These are phyloP conservation scores for Hortaea werneckii DNA, from an alignment of 2,329 filamentous ascomycete genomes.

Conservation along the genomic window DNA sequence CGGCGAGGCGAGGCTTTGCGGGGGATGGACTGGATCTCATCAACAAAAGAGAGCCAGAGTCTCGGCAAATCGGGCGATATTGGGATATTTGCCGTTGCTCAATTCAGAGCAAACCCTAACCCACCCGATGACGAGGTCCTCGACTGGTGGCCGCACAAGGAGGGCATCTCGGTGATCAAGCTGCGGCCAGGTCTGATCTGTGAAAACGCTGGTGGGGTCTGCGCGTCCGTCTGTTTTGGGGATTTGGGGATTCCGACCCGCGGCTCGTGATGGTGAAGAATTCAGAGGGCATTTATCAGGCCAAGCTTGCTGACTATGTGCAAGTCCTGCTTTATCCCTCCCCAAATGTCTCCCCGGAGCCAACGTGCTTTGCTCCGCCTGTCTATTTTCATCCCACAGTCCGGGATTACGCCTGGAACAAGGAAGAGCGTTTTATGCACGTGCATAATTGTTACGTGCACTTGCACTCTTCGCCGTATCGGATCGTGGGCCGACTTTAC, in stretches of 20 bases:
- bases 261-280: background rate
- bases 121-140: background rate
- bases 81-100: background rate
- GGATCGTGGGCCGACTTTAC: background rate
- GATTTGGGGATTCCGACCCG: background rate
- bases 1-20: background rate
- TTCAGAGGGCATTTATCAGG: background rate
- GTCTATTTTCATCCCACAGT: background rate
- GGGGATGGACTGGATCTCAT: background rate
- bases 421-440: background rate
- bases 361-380: background rate
- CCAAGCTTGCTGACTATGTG: background rate
- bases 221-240: background rate
- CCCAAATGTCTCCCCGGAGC: background rate
- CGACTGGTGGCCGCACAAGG: background rate
- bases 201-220: background rate
- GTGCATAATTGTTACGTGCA: background rate
- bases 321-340: background rate
- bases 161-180: background rate
- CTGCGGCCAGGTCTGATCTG: background rate
- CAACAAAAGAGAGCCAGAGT: background rate
- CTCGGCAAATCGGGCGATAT: background rate
- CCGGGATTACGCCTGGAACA: background rate
- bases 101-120: background rate
- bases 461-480: background rate